Base-by-base conservation (phyloP, 352 stramenopile species). In the Globisporangium paroecandrum region DNA sequence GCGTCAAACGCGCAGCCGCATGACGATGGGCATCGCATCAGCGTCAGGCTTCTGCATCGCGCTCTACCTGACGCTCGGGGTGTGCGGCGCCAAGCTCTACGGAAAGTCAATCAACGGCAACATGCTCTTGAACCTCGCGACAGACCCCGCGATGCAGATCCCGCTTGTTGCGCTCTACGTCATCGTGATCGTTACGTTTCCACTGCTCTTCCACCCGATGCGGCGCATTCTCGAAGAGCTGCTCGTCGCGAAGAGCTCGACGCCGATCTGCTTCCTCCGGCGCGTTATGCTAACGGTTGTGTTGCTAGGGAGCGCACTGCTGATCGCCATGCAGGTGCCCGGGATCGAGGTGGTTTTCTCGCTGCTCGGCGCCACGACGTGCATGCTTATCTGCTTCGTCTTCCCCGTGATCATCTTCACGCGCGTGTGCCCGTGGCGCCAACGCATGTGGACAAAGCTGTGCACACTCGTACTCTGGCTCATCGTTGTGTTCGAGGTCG, bases 311-410 rank as follows among this genome's bases (percentile, higher is more conserved):
- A 68, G 24, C 15, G 70, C 76, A 34, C 47, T 78, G 51, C 12
- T 81, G 7, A 75, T 80, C 24, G 77, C 77, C 1, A 70, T 80
- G n/a, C 74, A 63, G 18, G 73, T 83, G 25, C 78, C 77, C 1
- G 78, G 76, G 4, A 79, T 93, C 46, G 75, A 93, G 66, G 77
- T 90, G 13, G 76, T 90, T 8, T 93, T 93, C 29, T 82, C 77
- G 4, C 76, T 91, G 65, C 86, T 80, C 27, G 85, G 85, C 15
- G 85, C 81, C 24, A 90, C 71, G 57, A 89, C 76, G 47, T 90
- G 81, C 62, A 78, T 90, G 47, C 76, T 91, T 69, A 90, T 91
- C 64, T 89, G 82, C 71, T 88, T 90, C 59, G 78, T 84, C n/a
- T 90, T 93, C 60, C 84, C 84, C 12, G 77, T 81, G 13, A 69